Base-by-base conservation (phyloP, 2,329 filamentous ascomycete genomes). In the Falciphora oryzae region DNA sequence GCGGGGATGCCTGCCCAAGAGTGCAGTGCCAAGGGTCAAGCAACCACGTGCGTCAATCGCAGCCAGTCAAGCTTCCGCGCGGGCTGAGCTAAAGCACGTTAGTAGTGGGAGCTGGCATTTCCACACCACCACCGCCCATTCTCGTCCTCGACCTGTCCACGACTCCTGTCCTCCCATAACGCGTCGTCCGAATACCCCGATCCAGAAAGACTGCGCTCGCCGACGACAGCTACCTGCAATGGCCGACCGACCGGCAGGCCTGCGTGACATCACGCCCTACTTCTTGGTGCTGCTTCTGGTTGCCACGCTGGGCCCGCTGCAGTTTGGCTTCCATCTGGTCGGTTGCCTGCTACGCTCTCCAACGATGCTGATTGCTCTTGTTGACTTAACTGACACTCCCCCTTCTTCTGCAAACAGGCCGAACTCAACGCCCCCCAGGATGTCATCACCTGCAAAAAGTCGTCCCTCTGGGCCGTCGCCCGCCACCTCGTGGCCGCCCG, bases 341-440 rank as follows among this genome's bases (percentile, higher is more conserved):
- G 73, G 79, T 72, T 31, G 18, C 22, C 35, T 53, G 29, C 29
- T 29, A 6, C 64, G 25, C 35, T 63, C n/a, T 25, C 44, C 5
- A 11, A 11, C 44, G 8, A 22, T 53, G 27, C 61, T 32, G 57
- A 63, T 66, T 63, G 64, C 27, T 70, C 66, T 66, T 35, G 7
- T 63, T 66, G 28, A 50, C 16, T 67, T 61, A 38, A 62, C 59
- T 57, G 22, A 65, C 38, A 22, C 28, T 50, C 29, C 16, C 31
- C n/a, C 59, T 29, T 31, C 27, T 56, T 14, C 29, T 14, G 32
- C 50, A 56, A 63, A 64, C 71, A 94, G 93, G 91, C 93, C 70
- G 95, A 98, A 76, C 85, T 99, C 68, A 99, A 99, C 75, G 92
- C 94, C 11, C 95, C 95, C 11, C 89, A 97, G 83, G 89, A 93